Base-by-base conservation (phyloP, 2,329 filamentous ascomycete species). In the Gnomoniopsis sp. region DNA sequence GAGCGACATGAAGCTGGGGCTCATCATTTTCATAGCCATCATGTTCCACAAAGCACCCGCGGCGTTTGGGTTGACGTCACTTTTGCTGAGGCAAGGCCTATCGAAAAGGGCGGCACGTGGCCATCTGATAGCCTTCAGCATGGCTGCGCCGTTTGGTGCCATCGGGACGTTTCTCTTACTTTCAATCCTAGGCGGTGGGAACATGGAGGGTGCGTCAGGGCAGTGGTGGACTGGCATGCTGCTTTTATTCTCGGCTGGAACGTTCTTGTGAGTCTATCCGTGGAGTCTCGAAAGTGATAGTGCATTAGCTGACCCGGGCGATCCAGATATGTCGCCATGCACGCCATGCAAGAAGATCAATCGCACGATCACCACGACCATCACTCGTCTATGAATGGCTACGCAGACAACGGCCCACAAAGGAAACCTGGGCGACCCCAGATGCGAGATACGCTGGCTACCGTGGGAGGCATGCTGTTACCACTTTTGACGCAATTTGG, bases 11-110 rank as follows among this genome's bases (percentile, higher is more conserved):
- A 88, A 88, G 59, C 77, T 99, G 12, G 91, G 90, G 38, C 86
- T 98, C 61, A 90, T 99, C 66, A 91, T 99, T 43, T 99, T 99
- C 72, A 75, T 96, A 44, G 95, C 95, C 12, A 95, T 99, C 65
- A 96, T 99, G 90, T 85, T 98, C 6, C 95, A 99, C 74, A 99
- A 98, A 76, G 93, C 92, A 1, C 93, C 93, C 0, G 95, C 95
- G 1, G 93, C 95, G 0, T 99, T 99, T 75, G 95, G 95, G 0
- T 77, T 99, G 50, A 98, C 93, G 0, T 93, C 92, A 1, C 85
- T 97, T 2, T 76, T 99, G 49, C 79, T 99, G 49, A 96, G 93
- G 72, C 92, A 97, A 70, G 95, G 95, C 0, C 78, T 98, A 1
- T 91, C 90, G 14, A 98, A 96, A 72, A 86, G 93, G 47, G 88